Percentiles rank a stretch among this genome's conserved stretches.
Evolutionary conservation across 352 stramenopile genomes (phyloP).

Genomic region (Phytophthora meadii): DNA sequence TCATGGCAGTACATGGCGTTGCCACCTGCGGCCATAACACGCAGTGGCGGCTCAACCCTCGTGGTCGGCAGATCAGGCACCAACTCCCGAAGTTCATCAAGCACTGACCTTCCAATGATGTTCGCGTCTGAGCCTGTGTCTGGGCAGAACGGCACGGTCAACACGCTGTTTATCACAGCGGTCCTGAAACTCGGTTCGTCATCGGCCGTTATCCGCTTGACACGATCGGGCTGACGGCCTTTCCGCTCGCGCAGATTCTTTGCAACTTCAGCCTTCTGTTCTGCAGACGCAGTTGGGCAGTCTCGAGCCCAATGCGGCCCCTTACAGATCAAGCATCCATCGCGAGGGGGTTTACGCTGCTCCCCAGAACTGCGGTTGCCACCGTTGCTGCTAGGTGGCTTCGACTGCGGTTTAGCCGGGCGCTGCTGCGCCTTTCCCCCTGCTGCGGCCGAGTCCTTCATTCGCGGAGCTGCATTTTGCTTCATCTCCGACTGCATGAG

Average conservation of each 20-base stretch:
- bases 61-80: not conserved
- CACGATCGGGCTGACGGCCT: not conserved
- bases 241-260: not conserved
- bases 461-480: not conserved
- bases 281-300: conserved; percentile 5
- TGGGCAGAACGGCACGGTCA: conserved; percentile 3
- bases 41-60: conserved; percentile 1
- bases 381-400: not conserved
- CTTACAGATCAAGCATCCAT: conserved; percentile 11
- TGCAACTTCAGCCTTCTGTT: conserved; percentile 12
- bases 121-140: conserved; percentile 14
- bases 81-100: not conserved
- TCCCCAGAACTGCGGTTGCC: too few species aligned
- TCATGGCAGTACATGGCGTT: conserved; percentile 9
- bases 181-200: not conserved
- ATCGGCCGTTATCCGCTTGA: conserved; percentile 8
- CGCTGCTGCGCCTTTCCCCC: not conserved
- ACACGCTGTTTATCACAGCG: conserved; percentile 2
- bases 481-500: conserved; percentile 16
- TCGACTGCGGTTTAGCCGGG: not conserved
- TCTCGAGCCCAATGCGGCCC: conserved; percentile 11
- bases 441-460: not conserved
- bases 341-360: not conserved
- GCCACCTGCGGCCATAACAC: not conserved
- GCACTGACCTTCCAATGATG: conserved; percentile 9